Evolutionary conservation across 1,284 basidiomycete genomes (phyloP), one percentile per base, ranked within the genome.

Genomic region (Leccinum pachyderme): DNA sequence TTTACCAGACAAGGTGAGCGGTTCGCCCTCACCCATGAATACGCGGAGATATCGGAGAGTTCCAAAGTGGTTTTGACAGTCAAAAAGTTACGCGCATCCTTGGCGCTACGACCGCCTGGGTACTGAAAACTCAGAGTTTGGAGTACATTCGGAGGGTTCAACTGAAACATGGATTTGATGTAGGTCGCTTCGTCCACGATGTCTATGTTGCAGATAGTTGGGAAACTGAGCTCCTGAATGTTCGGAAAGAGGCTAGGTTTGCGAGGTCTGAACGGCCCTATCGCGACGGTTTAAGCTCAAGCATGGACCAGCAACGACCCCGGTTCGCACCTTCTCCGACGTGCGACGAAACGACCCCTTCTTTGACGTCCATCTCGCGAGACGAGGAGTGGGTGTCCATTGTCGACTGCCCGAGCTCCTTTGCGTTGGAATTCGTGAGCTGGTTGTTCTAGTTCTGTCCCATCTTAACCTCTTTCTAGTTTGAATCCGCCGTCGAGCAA

Each of bases 401-500:
- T 9, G 59, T 79, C 24, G 59, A 66, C 29, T 81, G 77, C 59
- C 63, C 69, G 7, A 75, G 76, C 4, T 67, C 72, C 57, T 79
- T 80, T 61, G 68, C 78, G 4, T 28, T 69, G 18, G 72, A 77
- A n/a, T 64, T 80, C 45, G 79, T 81, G 45, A 58, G 58, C 25
- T 4, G 3, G 12, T 18, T 7, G 31, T 52, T n/a, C 24, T 3
- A 15, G 25, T 22, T 18, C 12, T 2, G 11, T 24, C 24, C 31
- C 3, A 32, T 29, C 27, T 41, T 27, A 47, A 47, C 6, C 15
- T 31, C 45, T 33, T 25, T 39, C 5, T 56, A 91, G 89, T 91
- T 91, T 62, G 81, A 84, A 61, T 64, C 68, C 2, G 88, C 86
- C 0, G 66, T 84, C 28, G 78, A 76, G 11, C 86, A 89, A 62